Evolutionary conservation across 805 yeast species (phyloP).

Genomic region (Barnettozyma botsteinii): DNA sequence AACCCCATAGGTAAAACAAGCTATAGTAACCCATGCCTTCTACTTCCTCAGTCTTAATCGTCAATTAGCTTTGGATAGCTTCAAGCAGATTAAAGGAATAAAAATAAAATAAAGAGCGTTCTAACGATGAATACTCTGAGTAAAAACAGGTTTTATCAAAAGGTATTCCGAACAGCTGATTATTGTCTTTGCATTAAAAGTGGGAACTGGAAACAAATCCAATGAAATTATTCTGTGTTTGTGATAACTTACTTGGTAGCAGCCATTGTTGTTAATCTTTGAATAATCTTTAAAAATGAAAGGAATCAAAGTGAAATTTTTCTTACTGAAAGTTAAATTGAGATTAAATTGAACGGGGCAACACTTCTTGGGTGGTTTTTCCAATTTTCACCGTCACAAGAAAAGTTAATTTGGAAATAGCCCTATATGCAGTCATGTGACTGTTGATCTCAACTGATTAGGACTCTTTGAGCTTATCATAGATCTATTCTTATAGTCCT

Average conservation of each 20-base stretch:
- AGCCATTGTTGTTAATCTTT: slow-evolving; percentile 15
- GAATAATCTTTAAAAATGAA: neutral
- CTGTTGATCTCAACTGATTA: too few relatives aligned
- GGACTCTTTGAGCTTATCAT: too few relatives aligned
- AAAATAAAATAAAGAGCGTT: neutral
- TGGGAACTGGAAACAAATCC: too few relatives aligned
- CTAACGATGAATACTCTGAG: slow-evolving; percentile 8
- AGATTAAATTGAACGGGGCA: neutral
- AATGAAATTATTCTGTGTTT: slow-evolving; percentile 8
- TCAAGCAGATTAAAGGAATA: slow-evolving; percentile 6
- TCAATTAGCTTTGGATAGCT: neutral
- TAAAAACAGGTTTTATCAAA: slow-evolving; percentile 21
- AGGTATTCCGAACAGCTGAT: slow-evolving; percentile 1
- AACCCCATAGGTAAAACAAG: slow-evolving; percentile 14
- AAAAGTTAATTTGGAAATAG: too few relatives aligned
- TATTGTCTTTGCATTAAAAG: too few relatives aligned
- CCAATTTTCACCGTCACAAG: too few relatives aligned
- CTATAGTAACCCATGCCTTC: slow-evolving; percentile 26
- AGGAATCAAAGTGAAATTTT: slow-evolving; percentile 2
- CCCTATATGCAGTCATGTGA: neutral
- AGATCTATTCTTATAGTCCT: too few relatives aligned
- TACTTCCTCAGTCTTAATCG: slow-evolving; percentile 10
- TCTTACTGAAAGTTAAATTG: too few relatives aligned
- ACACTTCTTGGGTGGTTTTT: too few relatives aligned
- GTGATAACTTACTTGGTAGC: slow-evolving; percentile 27